These are phyloP conservation scores for Phytophthora litchii DNA, from an alignment of 352 stramenopile genomes.

Conservation along the genomic window DNA sequence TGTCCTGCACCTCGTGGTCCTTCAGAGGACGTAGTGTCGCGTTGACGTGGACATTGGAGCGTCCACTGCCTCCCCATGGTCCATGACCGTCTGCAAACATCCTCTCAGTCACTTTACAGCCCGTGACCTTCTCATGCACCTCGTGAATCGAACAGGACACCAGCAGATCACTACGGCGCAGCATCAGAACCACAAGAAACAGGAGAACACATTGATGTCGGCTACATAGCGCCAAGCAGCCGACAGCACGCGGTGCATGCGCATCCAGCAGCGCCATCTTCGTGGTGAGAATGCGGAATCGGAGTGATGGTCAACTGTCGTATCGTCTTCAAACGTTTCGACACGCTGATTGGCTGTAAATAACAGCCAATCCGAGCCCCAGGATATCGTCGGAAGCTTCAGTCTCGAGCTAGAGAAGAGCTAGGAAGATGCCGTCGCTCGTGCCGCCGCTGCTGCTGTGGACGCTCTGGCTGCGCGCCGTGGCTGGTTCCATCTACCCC, in stretches of 20 bases:
- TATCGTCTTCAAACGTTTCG: conserved; percentile 40
- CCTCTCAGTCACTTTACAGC: conserved; percentile 72
- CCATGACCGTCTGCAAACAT: conserved; percentile 80
- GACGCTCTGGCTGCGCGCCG: conserved; percentile 13
- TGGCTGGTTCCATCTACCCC: conserved; percentile 68
- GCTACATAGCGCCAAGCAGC: conserved; percentile 2
- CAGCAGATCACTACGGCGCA: conserved; percentile 32
- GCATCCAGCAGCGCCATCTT: conserved; percentile 13
- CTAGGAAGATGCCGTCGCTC: conserved; percentile 22
- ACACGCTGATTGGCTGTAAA: background rate
- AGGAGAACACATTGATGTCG: conserved; percentile 8
- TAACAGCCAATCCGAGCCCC: conserved; percentile 25
- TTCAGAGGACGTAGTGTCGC: conserved; percentile 53
- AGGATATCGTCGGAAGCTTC: conserved; percentile 2
- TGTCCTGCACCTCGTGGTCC: conserved; percentile 62
- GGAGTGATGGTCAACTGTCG: conserved; percentile 44
- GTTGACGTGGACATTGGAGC: conserved; percentile 55
- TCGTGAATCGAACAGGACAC: conserved; percentile 64
- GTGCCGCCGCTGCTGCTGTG: conserved; percentile 20
- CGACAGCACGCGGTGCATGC: background rate
- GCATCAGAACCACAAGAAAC: conserved; percentile 36
- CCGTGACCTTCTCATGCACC: conserved; percentile 56
- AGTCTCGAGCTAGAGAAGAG: conserved; percentile 14
- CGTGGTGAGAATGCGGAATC: conserved; percentile 12
- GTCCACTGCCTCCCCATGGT: conserved; percentile 49